Base-by-base conservation (phyloP, 2,329 filamentous ascomycete genomes). In the Trichoderma breve region DNA sequence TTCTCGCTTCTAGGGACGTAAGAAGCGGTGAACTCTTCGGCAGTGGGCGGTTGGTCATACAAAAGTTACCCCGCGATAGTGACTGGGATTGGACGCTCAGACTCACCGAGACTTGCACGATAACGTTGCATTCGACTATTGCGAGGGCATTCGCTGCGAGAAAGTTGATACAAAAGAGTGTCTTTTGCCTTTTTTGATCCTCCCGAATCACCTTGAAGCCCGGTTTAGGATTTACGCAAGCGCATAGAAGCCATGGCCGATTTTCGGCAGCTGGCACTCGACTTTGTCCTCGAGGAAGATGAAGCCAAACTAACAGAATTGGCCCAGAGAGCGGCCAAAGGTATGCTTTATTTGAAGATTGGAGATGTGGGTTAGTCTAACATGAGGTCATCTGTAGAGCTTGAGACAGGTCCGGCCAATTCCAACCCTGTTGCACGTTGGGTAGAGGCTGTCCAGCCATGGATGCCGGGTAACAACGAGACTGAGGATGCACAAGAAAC, bases 401-500 rank as follows among this genome's bases (percentile, higher is more conserved):
- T 88, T 26, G 80, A 86, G 76, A 79, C 77, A 70, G 81, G 84
- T 8, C 74, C 83, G 0, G 79, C 83, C 53, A 83, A 79, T 74
- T 82, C 84, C 62, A 82, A 84, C 62, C 82, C 84, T 4, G 82
- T 88, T 57, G 85, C 85, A 18, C 84, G 86, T 76, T 88, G 86
- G 86, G 86, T 87, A 32, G 84, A 86, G 60, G 86, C 86, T 43
- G 85, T 88, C 70, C 84, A 86, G 74, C 83, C 82, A 70, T 88
- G 87, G 87, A 86, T 88, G 81, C 84, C 84, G 18, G 81, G 80
- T 8, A 81, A 78, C 68, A 80, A 79, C 62, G 82, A 82, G 47
- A 80, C 79, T 11, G 80, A 81, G 21, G 83, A 84, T 66, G 82
- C 81, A 18, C 81, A 82, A 36, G 79, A 81, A n/a, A 81, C 80